phyloP scores from a whole-genome alignment of 257 asterid genomes.

The Scutellaria minor region DNA sequence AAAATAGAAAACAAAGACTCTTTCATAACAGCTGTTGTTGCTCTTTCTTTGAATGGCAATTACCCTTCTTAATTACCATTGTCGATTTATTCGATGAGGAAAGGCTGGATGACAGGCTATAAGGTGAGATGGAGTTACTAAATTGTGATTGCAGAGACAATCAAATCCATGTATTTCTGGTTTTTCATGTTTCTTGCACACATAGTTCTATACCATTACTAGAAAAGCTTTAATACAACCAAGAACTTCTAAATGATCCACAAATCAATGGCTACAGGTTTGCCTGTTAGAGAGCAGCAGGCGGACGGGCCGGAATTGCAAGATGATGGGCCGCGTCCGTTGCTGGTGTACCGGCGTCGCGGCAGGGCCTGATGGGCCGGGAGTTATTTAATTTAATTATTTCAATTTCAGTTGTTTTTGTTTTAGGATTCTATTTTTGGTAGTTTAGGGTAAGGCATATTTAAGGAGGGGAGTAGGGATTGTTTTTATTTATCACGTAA shows the following conservation, averaged over 20 bases:
- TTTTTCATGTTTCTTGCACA: constrained; percentile 20
- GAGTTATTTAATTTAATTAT: no score
- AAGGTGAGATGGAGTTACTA: not conserved
- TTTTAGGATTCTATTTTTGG: no score
- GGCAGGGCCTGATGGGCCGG: no score
- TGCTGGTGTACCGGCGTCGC: no score
- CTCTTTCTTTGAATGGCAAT: not conserved
- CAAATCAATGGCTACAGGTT: constrained; percentile 35
- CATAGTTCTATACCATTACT: constrained; percentile 14
- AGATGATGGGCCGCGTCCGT: no score
- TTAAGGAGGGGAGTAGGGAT: no score
- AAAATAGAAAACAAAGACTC: not conserved
- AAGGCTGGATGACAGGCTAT: not conserved
- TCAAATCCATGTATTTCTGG: constrained; percentile 4
- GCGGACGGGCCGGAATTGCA: no score
- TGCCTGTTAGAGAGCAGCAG: not conserved
- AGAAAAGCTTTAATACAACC: constrained; percentile 28
- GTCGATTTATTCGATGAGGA: not conserved
- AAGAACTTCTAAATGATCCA: constrained; percentile 22
- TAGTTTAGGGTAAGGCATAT: no score
- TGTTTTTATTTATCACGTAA: no score
- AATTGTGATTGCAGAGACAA: not conserved
- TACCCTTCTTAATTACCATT: not conserved
- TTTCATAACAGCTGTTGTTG: not conserved
- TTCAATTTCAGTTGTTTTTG: no score